Base-by-base conservation (phyloP, 768 basidiomycete genomes). In the Gloeostereum incarnatum region DNA sequence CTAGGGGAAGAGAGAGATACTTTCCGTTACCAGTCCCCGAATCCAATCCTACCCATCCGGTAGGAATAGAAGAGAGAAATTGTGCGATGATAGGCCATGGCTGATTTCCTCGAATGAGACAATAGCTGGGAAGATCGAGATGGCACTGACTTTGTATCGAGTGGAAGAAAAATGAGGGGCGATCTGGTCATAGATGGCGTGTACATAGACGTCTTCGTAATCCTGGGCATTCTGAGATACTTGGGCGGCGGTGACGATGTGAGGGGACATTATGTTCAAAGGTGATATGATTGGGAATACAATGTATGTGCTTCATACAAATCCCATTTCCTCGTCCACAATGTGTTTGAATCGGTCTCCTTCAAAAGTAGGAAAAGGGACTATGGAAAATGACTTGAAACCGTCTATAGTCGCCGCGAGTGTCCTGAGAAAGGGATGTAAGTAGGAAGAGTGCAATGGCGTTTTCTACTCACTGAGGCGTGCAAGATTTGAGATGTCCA, bases 11-110 rank as follows among this genome's bases (percentile, higher is more conserved):
- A 2, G 86, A 81, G 2, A 98, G 73, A 61, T 98, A 98, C 69
- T 99, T 98, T 31, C 96, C 96, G 49, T 99, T 99, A 1, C 96
- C 96, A 18, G 90, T 90, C 4, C 96, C 96, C 18, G 89, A 85
- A 57, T 99, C 96, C 18, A 99, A 69, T 8, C 94, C 94, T 24
- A 96, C 63, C 65, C 78, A 88, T 18, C 89, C 83, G 14, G 78
- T 61, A 10, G 83, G 73, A 10, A 96, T 54, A 29, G 69, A 73
- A 5, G 72, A 65, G 18, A 96, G 65, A 56, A 94, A 96, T 29
- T 60, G 52, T 11, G 78, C 71, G 33, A 93, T 81, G 43, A 94
- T 73, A 4, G 93, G 91, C 91, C 89, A 94, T 44, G 88, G 88
- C 89, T 91, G 38, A 37, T 37, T 22, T 26, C 40, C 35, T 37